phyloP scores from a whole-genome alignment of 2,329 filamentous ascomycete species.

The Rhexocercosporidium sp. region DNA sequence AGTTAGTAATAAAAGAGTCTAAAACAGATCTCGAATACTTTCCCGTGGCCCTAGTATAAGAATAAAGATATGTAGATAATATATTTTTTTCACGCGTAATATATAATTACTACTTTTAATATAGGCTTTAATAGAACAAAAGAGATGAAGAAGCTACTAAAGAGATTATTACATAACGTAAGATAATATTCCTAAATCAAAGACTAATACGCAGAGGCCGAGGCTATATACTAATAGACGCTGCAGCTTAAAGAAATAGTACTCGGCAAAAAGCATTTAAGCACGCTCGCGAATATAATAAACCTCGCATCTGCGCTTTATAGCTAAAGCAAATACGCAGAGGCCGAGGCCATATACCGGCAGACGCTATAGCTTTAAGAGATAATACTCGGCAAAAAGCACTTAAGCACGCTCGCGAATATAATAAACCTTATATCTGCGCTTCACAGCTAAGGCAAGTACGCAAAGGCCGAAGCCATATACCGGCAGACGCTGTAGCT shows the following conservation, averaged over 20 bases:
- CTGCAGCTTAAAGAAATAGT: slow-evolving; percentile 1
- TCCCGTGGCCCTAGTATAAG: slow-evolving; percentile 22
- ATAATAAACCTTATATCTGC: neutral
- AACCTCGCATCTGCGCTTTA: too few relatives aligned
- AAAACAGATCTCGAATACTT: slow-evolving; percentile 13
- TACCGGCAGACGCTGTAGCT: slow-evolving; percentile 21
- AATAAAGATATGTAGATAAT: slow-evolving; percentile 12
- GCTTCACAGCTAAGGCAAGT: slow-evolving; percentile 18
- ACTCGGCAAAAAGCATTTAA: slow-evolving; percentile 15
- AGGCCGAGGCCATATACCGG: too few relatives aligned
- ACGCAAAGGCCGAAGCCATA: slow-evolving; percentile 27
- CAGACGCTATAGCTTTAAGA: slow-evolving; percentile 14
- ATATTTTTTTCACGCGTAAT: slow-evolving; percentile 15
- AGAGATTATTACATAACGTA: slow-evolving; percentile 4
- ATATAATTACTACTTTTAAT: slow-evolving; percentile 8
- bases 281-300: too few relatives aligned
- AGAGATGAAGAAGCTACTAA: neutral
- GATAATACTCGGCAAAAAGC: slow-evolving; percentile 22
- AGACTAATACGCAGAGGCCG: slow-evolving; percentile 6
- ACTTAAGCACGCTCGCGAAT: slow-evolving; percentile 18
- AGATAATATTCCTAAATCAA: neutral
- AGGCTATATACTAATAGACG: neutral
- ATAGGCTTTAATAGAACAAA: neutral
- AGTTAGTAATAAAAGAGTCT: slow-evolving; percentile 14
- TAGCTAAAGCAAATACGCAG: too few relatives aligned